These are phyloP conservation scores for Gastrodia elata DNA, from an alignment of 106 monocot genomes.

Conservation along the genomic window DNA sequence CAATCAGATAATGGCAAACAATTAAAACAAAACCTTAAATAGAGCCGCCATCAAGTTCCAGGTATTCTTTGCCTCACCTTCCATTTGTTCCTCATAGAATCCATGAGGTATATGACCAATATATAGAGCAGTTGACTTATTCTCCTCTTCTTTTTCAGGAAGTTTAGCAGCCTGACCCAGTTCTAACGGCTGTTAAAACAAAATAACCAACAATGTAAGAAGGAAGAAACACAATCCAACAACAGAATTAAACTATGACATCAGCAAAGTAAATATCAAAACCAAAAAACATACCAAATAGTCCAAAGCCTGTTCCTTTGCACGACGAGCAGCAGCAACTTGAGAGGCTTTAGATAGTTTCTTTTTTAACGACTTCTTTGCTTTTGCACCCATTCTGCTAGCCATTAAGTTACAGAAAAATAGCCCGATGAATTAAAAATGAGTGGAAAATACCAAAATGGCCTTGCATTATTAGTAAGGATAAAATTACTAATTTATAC, in stretches of 20 bases:
- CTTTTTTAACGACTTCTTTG: conserved; percentile 62
- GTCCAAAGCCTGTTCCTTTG: conserved; percentile 33
- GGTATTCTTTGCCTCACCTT: conserved; percentile 34
- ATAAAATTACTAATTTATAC: too few relatives aligned
- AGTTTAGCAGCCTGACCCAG: conserved; percentile 31
- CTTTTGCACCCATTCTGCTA: conserved; percentile 59
- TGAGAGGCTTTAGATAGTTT: conserved; percentile 39
- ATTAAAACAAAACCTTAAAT: background rate
- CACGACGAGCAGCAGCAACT: conserved; percentile 18
- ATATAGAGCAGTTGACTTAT: conserved; percentile 56
- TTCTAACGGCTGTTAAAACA: conserved; percentile 55
- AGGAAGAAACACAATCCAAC: background rate
- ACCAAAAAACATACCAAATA: conserved; percentile 40
- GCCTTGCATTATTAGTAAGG: background rate
- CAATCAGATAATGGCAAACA: background rate
- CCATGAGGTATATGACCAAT: conserved; percentile 97
- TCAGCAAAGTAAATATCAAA: background rate
- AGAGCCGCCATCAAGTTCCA: background rate
- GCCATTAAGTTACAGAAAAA: background rate
- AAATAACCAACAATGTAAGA: conserved; percentile 1
- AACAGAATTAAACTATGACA: background rate
- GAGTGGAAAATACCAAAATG: background rate
- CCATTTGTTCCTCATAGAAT: conserved; percentile 93
- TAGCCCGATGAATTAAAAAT: background rate
- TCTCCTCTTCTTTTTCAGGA: conserved; percentile 19